Base-by-base conservation (phyloP, 306 rosid species). In the Dryas drummondii region DNA sequence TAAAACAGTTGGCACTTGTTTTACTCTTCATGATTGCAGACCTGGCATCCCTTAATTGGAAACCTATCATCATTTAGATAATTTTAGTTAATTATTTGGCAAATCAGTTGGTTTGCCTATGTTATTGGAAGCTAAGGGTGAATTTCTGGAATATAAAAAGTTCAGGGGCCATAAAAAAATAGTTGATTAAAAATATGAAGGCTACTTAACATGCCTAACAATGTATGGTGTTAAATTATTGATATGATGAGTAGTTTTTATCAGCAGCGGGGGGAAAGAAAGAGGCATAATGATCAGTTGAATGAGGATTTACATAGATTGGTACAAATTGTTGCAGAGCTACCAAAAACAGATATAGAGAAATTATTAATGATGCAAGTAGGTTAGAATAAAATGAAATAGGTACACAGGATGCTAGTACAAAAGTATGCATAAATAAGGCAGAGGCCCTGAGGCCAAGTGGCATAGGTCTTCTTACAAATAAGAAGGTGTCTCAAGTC, bases 31-130 rank as follows among this genome's bases (percentile, higher is more conserved):
- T 13, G 45, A 32, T 61, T 61, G n/a, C 66, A 12, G n/a, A 37
- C 66, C 46, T 5, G 66, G 66, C 46, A 61, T 61, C 17, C 19
- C 12, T 32, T 61, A 27, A 32, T 37, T 42, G 13, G 37, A 32
- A 32, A 32, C 37, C 37, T 32, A 32, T 32, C 37, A 32, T 32
- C 37, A 50, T 68, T 49, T 15, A 7, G 27, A 51, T 50, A 13
- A 66, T 11, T 12, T 17, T 10, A 3, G 0, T 22, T 55, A 19
- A 32, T 32, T 47, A 4, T 67, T 32, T 66, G 13, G 0, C 56
- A 42, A 66, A 37, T 47, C 9, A 22, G 44, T 46, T 46, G 71
- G 71, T 27, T 68, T 68, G 44, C 58, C 57, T 50, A 9, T 68
- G 58, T n/a, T 12, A 27, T 49, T 44, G 58, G 45, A 57, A 57